Conservation (phyloP, 1,284 basidiomycete genomes). For the Wolfiporia cocos region DNA sequence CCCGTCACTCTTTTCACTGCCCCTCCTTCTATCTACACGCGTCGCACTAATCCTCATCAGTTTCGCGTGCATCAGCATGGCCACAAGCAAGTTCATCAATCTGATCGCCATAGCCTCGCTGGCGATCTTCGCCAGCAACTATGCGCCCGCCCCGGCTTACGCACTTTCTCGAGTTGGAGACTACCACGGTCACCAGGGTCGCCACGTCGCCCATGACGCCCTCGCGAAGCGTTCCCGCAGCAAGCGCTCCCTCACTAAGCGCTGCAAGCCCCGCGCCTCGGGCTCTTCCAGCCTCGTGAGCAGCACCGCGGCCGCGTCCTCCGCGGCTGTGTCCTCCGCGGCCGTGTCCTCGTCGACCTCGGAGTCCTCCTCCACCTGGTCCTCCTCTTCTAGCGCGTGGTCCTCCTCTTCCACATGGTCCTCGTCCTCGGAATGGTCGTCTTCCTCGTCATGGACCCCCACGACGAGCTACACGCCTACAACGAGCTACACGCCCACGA, state of each 20-base stretch:
- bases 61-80: slow-evolving; percentile 33
- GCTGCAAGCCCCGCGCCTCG: slow-evolving; percentile 48
- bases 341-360: not conserved
- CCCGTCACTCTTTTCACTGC: slow-evolving; percentile 6
- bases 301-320: slow-evolving; percentile 1
- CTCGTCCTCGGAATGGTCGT: not conserved
- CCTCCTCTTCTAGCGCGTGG: slow-evolving; percentile 11
- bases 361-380: slow-evolving; percentile 8
- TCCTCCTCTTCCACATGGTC: slow-evolving; percentile 12
- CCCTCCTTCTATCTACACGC: not conserved
- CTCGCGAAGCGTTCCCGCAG: slow-evolving; percentile 41
- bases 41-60: not conserved
- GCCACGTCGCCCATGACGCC: slow-evolving; percentile 30
- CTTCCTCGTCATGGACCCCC: slow-evolving; percentile 1
- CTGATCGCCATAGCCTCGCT: slow-evolving; percentile 53
- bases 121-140: slow-evolving; percentile 48
- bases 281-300: no score
- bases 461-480: not conserved
- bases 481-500: not conserved
- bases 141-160: slow-evolving; percentile 37
- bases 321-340: no score
- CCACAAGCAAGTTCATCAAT: slow-evolving; percentile 44
- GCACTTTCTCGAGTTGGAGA: slow-evolving; percentile 38
- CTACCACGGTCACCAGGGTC: slow-evolving; percentile 24
- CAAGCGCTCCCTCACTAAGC: slow-evolving; percentile 37